Percentiles rank a stretch among this genome's conserved stretches.
Evolutionary conservation across 805 yeast species (phyloP).

Genomic region (Sungouiella blattae): DNA sequence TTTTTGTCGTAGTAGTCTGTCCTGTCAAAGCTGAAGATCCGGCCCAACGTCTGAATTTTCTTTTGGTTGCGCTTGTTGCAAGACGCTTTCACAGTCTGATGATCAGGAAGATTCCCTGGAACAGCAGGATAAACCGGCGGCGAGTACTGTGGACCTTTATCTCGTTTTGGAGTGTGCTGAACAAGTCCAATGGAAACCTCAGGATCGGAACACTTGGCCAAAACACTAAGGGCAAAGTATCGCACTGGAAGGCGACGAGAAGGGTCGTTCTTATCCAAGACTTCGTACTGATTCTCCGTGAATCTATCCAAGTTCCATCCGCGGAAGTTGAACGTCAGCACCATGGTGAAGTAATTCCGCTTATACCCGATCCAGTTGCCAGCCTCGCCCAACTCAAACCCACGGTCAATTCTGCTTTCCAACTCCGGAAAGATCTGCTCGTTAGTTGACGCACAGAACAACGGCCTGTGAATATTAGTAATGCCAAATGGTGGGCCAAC

Average conservation of each 20-base stretch:
- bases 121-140: slow-evolving; percentile 59
- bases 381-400: slow-evolving; percentile 17
- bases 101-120: slow-evolving; percentile 61
- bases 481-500: slow-evolving; percentile 51
- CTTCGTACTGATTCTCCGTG: neutral
- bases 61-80: slow-evolving; percentile 59
- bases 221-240: slow-evolving; percentile 1
- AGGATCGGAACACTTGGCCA: slow-evolving; percentile 2
- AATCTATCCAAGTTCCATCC: slow-evolving; percentile 2
- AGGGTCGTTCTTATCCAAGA: neutral
- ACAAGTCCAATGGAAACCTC: slow-evolving; percentile 38
- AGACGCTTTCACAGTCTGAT: slow-evolving; percentile 52
- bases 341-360: slow-evolving; percentile 65
- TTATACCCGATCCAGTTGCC: slow-evolving; percentile 64
- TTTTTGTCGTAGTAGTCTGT: slow-evolving; percentile 15
- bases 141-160: slow-evolving; percentile 63
- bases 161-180: slow-evolving; percentile 74
- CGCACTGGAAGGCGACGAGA: neutral
- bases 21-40: slow-evolving; percentile 33
- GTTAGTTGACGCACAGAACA: neutral
- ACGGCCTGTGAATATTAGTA: slow-evolving; percentile 2
- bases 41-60: slow-evolving; percentile 53
- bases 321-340: slow-evolving; percentile 44
- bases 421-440: slow-evolving; percentile 8
- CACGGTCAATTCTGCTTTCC: slow-evolving; percentile 25